Evolutionary conservation across 73 alveolate genomes (phyloP), one percentile per base, ranked within the genome.

Genomic region (Paraurostyla sp.): DNA sequence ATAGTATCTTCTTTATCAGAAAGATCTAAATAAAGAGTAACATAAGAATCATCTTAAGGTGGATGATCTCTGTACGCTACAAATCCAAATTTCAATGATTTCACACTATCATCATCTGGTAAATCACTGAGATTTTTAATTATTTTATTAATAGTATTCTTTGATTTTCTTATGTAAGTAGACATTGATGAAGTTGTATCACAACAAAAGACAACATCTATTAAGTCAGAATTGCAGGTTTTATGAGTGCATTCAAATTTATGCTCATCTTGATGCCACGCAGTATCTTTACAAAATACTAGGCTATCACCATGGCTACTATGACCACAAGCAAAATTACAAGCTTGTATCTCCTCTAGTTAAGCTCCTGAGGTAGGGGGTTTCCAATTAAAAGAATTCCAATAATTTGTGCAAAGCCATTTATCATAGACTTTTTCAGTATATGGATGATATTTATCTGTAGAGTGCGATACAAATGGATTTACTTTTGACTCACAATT

Each of bases 1-100:
- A 95, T 83, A 22, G 87, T 82, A 40, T 90, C 92, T 33, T 87
- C 88, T 76, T 92, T 96, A 29, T 93, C 92, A 41, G 94, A 81
- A 51, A 96, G 90, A 82, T 92, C 93, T 57, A 91, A 65, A 18
- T 83, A 46, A 76, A 82, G 49, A 68, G 98, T 96, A 4, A 93
- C 89, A 95, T 96, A 95, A 13, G 98, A 54, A 16, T 62, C 54
- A 13, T 95, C 93, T 36, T 94, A 88, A 80, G 96, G 98, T 50
- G 93, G 97, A 83, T 96, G 99, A 76, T 96, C 99, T 80, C 98
- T 90, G 87, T 96, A 96, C n/a, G 95, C 93, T 0, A 94, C 97
- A 46, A 96, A 46, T 0, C 98, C 98, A 93, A 92, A 93, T 87
- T 87, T 85, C 82, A 94, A 92, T 18, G 93, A 83, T 52, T 88